Evolutionary conservation across 371 early-diverging fungal genomes (phyloP), one percentile per base, ranked within the genome.

Genomic region (Apophysomyces sp.): DNA sequence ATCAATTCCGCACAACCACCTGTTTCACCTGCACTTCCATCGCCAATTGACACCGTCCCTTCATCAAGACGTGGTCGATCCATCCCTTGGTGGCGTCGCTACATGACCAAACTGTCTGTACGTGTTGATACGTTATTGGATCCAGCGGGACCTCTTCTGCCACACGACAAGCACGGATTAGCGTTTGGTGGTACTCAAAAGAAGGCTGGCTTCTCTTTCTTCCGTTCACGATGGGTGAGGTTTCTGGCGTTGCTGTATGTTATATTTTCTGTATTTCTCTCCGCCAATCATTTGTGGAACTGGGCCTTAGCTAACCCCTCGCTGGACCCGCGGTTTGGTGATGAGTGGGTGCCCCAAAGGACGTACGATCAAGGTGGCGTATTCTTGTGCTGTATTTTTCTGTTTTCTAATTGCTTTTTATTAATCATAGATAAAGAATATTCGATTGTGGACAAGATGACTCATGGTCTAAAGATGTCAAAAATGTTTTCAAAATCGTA

Each of bases 401-500:
- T 37, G n/a, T 37, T 3, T 34, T 7, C 12, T 12, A 34, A 12
- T 7, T 34, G 34, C 5, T 34, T 11, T 37, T 37, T 11, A n/a
- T n/a, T n/a, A n/a, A n/a, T n/a, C n/a, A n/a, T 66, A 76, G 80
- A 76, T 52, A 40, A 65, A 21, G 15, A 66, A 0, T 76, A 76
- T 61, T 80, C 81, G 0, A 56, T 70, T 16, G 13, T 81, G 57
- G 68, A 70, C 52, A 37, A 65, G 51, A 74, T 81, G 75, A 70
- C 78, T n/a, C 73, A 76, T 44, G 73, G 71, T 26, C 41, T 78
- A 16, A 74, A 73, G 55, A 76, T 81, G 72, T 73, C 74, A 56
- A 81, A 81, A 56, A 40, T 78, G 13, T 77, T 81, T 55, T 69
- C 75, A 18, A 76, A 74, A 29, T 67, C 77, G n/a, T 61, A 69